phyloP scores from a whole-genome alignment of 1,139 yeast species.

The Pneumocystis sp. region DNA sequence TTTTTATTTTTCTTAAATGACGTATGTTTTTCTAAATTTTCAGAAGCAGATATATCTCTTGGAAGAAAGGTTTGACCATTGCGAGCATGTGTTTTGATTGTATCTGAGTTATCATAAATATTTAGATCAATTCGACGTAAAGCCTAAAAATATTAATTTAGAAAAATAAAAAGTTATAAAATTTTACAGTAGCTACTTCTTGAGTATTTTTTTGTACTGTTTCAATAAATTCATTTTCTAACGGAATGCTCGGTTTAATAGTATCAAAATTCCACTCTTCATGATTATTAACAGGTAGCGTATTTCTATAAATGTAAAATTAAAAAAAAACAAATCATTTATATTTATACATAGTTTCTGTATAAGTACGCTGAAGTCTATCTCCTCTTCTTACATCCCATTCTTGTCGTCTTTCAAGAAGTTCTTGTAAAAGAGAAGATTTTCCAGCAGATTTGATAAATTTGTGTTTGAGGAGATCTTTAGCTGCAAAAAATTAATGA shows the following conservation, averaged over 20 bases:
- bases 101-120: not conserved
- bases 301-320: not conserved
- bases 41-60: not conserved
- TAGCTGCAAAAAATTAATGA: conserved; percentile 25
- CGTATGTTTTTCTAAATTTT: not conserved
- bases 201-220: not conserved
- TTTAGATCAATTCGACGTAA: not conserved
- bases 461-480: conserved; percentile 41
- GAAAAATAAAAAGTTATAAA: not conserved
- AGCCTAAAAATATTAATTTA: not conserved
- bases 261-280: conserved; percentile 2
- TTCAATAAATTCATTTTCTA: conserved; percentile 1
- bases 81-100: not conserved
- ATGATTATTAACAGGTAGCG: not conserved
- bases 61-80: not conserved
- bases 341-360: not conserved
- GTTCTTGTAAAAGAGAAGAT: conserved; percentile 21
- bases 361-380: conserved; percentile 8
- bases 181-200: not conserved
- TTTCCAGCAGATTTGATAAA: conserved; percentile 36
- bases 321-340: not conserved
- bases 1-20: not conserved
- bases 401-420: conserved; percentile 20
- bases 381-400: conserved; percentile 16
- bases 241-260: conserved; percentile 1